Evolutionary conservation across 805 yeast genomes (phyloP), one percentile per base, ranked within the genome.

Genomic region (Metschnikowia arizonensis): DNA sequence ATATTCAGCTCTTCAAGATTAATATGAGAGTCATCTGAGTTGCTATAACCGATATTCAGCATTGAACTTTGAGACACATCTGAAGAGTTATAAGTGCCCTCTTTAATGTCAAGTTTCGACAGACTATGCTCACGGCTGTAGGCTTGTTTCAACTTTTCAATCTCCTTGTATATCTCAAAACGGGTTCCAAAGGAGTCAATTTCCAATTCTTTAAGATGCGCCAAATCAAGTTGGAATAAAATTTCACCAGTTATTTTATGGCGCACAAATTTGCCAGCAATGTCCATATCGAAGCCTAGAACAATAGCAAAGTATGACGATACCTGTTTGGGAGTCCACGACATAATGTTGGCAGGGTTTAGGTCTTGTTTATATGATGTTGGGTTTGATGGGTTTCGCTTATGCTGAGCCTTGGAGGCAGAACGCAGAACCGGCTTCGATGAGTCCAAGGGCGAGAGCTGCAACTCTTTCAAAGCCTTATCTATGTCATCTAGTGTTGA

Each of bases 111-210:
- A 19, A 32, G 36, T 18, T 40, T 40, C 25, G 46, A 37, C 49
- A 29, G 50, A 11, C 42, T 19, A 10, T 34, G 42, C 17, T 40
- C 49, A n/a, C 57, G 45, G 19, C 32, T 34, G 24, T 47, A 36
- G 21, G 58, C 54, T 44, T 62, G 59, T 48, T 73, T 73, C 55
- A 85, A 68, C 30, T 81, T 77, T 61, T 88, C 95, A 56, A 93
- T 91, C 61, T 88, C 96, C 60, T 88, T 89, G 64, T 81, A 83
- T 38, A 93, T 79, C 62, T 90, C 97, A 65, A 89, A 93, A 52
- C 99, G 77, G 0, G 97, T 90, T 23, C 99, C 99, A 68, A 93
- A 93, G 3, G 96, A 86, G 40, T 80, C 75, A 42, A 93, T 91
- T 46, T 90, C 99, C 47, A 93, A 71, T 64, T 93, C 99, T 62